A percentile compares a stretch with the other conserved stretches of the same genome.
Evolutionary conservation across 2,329 filamentous ascomycete species (phyloP).

Genomic region (Aureobasidium leucospermi): DNA sequence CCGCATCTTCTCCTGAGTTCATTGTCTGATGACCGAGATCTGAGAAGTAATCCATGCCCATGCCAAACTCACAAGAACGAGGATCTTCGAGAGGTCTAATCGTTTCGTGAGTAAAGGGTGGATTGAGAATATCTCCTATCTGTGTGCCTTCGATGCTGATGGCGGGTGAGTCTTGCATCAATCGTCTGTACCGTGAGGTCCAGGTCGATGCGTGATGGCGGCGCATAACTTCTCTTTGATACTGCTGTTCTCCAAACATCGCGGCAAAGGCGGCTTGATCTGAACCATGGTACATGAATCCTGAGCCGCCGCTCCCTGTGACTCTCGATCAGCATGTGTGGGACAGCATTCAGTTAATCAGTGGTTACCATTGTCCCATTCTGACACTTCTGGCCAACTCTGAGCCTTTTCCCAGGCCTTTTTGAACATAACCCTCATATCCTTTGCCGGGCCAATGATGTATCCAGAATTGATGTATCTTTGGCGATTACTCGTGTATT

Average conservation of each 20-base stretch:
- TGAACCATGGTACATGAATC: slow-evolving; percentile 24
- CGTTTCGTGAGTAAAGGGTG: slow-evolving; percentile 14
- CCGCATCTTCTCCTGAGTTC: slow-evolving; percentile 21
- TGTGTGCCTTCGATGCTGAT: background rate
- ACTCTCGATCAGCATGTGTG: too few relatives aligned
- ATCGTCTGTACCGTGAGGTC: background rate
- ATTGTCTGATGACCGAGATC: slow-evolving; percentile 22
- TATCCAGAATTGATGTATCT: slow-evolving; percentile 43
- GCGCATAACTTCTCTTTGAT: slow-evolving; percentile 24
- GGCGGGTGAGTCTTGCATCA: background rate
- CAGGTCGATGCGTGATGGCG: slow-evolving; percentile 10
- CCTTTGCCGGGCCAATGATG: slow-evolving; percentile 35
- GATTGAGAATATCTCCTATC: background rate
- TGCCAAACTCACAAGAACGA: slow-evolving; percentile 28
- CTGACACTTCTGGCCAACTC: slow-evolving; percentile 10
- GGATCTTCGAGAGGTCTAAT: slow-evolving; percentile 18
- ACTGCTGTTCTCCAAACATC: slow-evolving; percentile 25
- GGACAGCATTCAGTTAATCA: too few relatives aligned
- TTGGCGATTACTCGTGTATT: slow-evolving; percentile 32
- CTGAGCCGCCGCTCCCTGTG: slow-evolving; percentile 17
- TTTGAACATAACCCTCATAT: slow-evolving; percentile 33
- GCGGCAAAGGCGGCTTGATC: slow-evolving; percentile 31
- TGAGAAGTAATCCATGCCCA: slow-evolving; percentile 24
- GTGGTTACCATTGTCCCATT: slow-evolving; percentile 18
- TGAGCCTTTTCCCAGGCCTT: slow-evolving; percentile 25